phyloP scores from a whole-genome alignment of 176 grass and related monocot genomes.

The Tuctoria greenei region DNA sequence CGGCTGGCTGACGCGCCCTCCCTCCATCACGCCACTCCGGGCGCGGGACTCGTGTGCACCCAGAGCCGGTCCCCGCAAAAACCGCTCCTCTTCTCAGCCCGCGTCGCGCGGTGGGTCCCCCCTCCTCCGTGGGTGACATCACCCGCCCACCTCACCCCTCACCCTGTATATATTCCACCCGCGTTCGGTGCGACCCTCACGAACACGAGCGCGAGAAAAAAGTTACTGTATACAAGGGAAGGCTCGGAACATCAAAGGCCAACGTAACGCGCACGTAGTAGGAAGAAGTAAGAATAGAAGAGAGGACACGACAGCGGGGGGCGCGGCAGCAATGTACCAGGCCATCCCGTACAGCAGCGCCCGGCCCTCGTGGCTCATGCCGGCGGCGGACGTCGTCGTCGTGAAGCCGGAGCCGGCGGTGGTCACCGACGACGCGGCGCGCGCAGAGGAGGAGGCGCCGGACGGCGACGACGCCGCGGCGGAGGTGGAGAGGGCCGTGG shows the following conservation, averaged over 20 bases:
- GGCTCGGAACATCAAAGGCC: neutral
- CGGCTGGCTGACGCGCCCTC: too few species aligned
- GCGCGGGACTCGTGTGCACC: too few species aligned
- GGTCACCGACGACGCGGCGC: slow-evolving; percentile 1
- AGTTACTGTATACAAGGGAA: too few species aligned
- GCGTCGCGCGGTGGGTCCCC: neutral
- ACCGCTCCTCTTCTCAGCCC: neutral
- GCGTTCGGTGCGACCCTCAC: slow-evolving; percentile 2
- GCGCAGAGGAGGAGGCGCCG: too few species aligned
- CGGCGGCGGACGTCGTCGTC: slow-evolving; percentile 15
- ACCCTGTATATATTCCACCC: slow-evolving; percentile 30
- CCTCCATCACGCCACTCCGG: too few species aligned
- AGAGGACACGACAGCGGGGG: too few species aligned
- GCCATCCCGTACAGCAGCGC: slow-evolving; percentile 70
- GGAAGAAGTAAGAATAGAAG: neutral
- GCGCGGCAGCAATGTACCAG: slow-evolving; percentile 53
- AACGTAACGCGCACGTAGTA: neutral
- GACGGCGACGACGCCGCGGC: too few species aligned
- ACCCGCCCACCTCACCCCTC: slow-evolving; percentile 35
- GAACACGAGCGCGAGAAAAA: neutral
- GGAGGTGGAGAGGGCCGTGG: slow-evolving; percentile 46
- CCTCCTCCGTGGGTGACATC: slow-evolving; percentile 14
- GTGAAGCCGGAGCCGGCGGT: slow-evolving; percentile 36
- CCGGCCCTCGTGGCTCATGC: slow-evolving; percentile 40
- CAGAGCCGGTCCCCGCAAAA: slow-evolving; percentile 5